phyloP scores from a whole-genome alignment of 176 grass and related monocot species.

The Miscanthus lutarioriparius region DNA sequence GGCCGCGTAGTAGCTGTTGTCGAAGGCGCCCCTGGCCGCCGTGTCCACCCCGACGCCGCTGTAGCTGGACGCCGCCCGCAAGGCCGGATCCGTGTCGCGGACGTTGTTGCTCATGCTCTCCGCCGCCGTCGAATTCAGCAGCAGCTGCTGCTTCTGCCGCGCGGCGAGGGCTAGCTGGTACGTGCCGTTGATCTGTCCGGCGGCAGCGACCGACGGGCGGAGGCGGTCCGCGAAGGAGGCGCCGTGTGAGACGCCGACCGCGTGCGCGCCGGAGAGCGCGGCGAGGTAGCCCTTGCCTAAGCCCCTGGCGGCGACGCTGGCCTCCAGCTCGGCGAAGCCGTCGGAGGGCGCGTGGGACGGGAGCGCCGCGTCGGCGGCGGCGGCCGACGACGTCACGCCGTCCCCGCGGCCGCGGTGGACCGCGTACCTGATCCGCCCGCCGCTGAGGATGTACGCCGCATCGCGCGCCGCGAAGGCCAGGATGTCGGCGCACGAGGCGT shows the following conservation, averaged over 20 bases:
- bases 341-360: slow-evolving; percentile 3
- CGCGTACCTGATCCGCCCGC: slow-evolving; percentile 19
- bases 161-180: background rate
- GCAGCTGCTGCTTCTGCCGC: background rate
- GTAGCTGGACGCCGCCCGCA: background rate
- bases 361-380: slow-evolving; percentile 24
- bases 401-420: slow-evolving; percentile 41
- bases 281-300: slow-evolving; percentile 35
- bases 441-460: slow-evolving; percentile 30
- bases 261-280: slow-evolving; percentile 51
- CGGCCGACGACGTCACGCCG: slow-evolving; percentile 29
- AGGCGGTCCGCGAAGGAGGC: slow-evolving; percentile 42
- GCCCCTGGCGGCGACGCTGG: slow-evolving; percentile 8
- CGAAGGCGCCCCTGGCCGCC: background rate
- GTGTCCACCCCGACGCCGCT: background rate
- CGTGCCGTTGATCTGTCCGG: background rate
- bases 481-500: slow-evolving; percentile 56
- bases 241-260: slow-evolving; percentile 39
- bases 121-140: background rate
- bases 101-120: background rate
- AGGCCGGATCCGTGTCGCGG: background rate
- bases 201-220: background rate
- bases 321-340: slow-evolving; percentile 13
- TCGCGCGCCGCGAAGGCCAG: slow-evolving; percentile 56
- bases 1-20: background rate